Evolutionary conservation across 306 rosid species (phyloP), one percentile per base, ranked within the genome.

Genomic region (Coriaria nepalensis): DNA sequence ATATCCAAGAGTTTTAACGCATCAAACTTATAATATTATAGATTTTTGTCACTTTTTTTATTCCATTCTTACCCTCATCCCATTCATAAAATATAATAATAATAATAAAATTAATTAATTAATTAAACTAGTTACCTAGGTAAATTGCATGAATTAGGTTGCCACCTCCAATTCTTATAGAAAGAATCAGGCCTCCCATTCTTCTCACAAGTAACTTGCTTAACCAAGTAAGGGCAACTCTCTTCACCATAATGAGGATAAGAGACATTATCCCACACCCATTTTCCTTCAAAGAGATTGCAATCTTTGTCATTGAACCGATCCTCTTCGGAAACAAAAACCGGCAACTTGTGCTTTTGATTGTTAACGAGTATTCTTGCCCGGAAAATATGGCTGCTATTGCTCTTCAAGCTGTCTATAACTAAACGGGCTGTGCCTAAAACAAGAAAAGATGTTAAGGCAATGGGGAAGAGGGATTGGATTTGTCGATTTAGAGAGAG

Each of bases 91-190:
- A 37, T 15, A 2, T 2, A 38, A 20, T 20, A 13, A 13, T 5
- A 7, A 13, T 10, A 4, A n/a, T n/a, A n/a, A n/a, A n/a, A n/a
- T n/a, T n/a, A n/a, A n/a, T n/a, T n/a, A n/a, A n/a, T n/a, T n/a
- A n/a, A n/a, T n/a, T 33, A 15, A 20, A 36, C 7, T 36, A 10
- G 8, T 61, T 57, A 82, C 90, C 94, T 84, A 44, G 95, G 97
- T 11, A 90, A 83, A 10, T 72, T 73, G 73, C 94, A 84, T 56
- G 67, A 76, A 49, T 51, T 45, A 47, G 97, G 97, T 47, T 81
- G 92, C 97, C 97, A 84, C 68, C 70, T 81, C 97, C 95, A 90
- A 40, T 84, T 81, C 75, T 66, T 79, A 33, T 90, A 84, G 57
- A 68, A 68, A 57, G 82, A 84, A 77, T 90, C 97, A 44, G 74